Evolutionary conservation across 768 basidiomycete genomes (phyloP).

Genomic region (Suillus bovinus): DNA sequence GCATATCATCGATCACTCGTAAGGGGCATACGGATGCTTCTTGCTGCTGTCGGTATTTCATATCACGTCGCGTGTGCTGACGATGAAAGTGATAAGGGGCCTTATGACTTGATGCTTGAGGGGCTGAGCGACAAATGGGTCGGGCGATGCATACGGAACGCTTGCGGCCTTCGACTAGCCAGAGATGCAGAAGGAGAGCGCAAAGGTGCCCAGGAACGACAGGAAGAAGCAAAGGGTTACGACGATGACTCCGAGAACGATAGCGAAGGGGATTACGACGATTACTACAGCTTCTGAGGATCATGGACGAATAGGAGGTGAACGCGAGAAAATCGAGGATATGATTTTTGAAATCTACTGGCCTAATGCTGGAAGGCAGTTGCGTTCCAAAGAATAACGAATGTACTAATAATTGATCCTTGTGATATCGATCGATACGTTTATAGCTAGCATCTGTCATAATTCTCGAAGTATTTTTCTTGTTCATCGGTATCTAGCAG

Average conservation of each 20-base stretch:
- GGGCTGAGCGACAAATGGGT: background rate
- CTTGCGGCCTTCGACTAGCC: slow-evolving; percentile 16
- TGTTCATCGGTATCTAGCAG: background rate
- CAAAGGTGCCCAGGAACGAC: background rate
- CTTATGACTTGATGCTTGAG: background rate
- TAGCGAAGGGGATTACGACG: background rate
- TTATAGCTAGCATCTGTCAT: background rate
- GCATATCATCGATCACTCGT: background rate
- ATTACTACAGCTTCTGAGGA: background rate
- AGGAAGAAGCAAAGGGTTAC: background rate
- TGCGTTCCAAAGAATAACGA: background rate
- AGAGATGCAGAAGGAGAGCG: slow-evolving; percentile 5
- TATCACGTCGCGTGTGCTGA: background rate
- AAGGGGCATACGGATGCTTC: background rate
- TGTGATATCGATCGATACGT: background rate
- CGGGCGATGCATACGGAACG: slow-evolving; percentile 14
- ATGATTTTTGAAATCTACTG: background rate
- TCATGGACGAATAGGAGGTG: background rate
- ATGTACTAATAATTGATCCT: background rate
- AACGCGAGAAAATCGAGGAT: background rate
- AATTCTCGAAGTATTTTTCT: background rate
- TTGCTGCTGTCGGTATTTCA: background rate
- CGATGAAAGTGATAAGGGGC: background rate
- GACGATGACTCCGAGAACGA: background rate
- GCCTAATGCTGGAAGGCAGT: background rate